These are phyloP conservation scores for Teratosphaeriaceae sp. DNA, from an alignment of 2,329 filamentous ascomycete species.

Conservation along the genomic window DNA sequence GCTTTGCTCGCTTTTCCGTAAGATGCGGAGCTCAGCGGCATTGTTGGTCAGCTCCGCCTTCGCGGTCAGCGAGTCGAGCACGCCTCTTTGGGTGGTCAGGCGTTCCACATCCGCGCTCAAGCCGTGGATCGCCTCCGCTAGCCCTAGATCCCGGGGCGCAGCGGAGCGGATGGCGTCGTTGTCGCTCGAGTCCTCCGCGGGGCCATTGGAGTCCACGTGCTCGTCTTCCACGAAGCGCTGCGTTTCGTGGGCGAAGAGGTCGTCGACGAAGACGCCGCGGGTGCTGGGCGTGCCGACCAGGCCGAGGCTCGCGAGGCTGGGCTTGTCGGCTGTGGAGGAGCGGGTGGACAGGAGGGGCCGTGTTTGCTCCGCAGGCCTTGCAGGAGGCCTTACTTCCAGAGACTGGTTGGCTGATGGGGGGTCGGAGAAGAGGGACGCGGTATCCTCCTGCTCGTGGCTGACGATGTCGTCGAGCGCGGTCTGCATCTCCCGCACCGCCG, in stretches of 20 bases:
- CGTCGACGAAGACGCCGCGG: constrained; percentile 86
- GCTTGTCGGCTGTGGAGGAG: constrained; percentile 56
- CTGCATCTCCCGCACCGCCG: constrained; percentile 88
- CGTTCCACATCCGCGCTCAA: constrained; percentile 90
- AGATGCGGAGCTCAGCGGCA: constrained; percentile 81
- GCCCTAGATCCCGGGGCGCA: constrained; percentile 84
- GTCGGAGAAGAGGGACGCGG: constrained; percentile 61
- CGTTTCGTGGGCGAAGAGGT: constrained; percentile 89
- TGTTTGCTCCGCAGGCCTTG: constrained; percentile 5
- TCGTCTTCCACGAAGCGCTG: constrained; percentile 81
- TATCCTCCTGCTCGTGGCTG: constrained; percentile 62
- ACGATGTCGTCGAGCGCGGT: constrained; percentile 88
- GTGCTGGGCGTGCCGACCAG: constrained; percentile 81
- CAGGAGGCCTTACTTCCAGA: constrained; percentile 28
- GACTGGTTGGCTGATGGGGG: constrained; percentile 52
- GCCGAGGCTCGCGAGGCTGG: constrained; percentile 84
- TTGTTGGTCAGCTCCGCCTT: constrained; percentile 98
- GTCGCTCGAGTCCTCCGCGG: constrained; percentile 55
- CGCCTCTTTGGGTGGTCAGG: constrained; percentile 76
- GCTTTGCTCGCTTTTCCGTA: constrained; percentile 90
- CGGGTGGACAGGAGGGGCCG: constrained; percentile 13
- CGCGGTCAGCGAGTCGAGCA: constrained; percentile 82
- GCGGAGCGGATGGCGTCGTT: constrained; percentile 88
- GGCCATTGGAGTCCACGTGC: constrained; percentile 61
- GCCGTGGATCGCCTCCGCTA: constrained; percentile 85